Conservation (phyloP, 106 monocot species). For the Ottelia alismoides region DNA sequence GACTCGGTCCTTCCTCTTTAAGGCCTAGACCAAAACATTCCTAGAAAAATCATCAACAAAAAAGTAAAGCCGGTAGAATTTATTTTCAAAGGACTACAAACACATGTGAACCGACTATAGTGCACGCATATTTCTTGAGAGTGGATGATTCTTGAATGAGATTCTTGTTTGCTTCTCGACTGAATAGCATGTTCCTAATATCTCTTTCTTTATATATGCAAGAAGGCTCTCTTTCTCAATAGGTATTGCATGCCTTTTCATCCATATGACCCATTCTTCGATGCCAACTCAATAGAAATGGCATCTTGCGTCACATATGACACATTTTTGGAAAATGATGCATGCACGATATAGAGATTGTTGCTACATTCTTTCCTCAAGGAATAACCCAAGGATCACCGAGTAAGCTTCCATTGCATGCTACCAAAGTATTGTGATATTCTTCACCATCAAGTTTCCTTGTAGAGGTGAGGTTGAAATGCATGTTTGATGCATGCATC, state of each 20-base stretch:
- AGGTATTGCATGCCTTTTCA: not conserved
- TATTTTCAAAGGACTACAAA: not conserved
- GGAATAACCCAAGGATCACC: no score
- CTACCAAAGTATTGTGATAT: no score
- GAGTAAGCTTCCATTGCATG: no score
- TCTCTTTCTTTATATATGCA: not conserved
- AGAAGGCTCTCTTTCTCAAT: not conserved
- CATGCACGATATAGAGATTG: no score
- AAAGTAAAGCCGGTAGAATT: not conserved
- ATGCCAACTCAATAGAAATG: no score
- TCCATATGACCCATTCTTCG: conserved; percentile 1
- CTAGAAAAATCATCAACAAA: not conserved
- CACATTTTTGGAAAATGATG: no score
- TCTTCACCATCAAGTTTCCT: no score
- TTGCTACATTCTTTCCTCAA: no score
- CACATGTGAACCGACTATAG: not conserved
- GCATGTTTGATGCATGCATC: no score
- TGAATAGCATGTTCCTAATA: not conserved
- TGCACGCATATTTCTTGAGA: not conserved
- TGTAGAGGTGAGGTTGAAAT: no score
- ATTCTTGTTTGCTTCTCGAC: not conserved
- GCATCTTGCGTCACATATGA: no score
- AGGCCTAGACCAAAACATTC: not conserved
- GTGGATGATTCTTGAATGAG: not conserved
- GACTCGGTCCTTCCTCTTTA: conserved; percentile 1